Evolutionary conservation across 495 filamentous ascomycete genomes (phyloP).

Genomic region (Ramalina intermedia): DNA sequence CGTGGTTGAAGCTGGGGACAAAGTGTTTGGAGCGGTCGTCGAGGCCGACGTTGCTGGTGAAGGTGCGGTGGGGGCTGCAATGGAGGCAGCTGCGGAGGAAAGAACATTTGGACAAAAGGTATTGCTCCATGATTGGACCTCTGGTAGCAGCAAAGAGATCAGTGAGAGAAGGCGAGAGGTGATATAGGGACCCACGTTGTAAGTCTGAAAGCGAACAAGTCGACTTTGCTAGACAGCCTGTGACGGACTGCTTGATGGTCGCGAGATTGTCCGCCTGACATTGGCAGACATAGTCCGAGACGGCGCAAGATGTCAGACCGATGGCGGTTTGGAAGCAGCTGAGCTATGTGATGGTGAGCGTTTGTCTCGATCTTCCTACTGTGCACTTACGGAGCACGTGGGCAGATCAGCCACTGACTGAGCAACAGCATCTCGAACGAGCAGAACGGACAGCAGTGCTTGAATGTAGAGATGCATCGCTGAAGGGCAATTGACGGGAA

Average conservation of each 20-base stretch:
- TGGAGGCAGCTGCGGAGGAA: conserved; percentile 2
- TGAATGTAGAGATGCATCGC: too few relatives aligned
- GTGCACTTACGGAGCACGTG: conserved; percentile 5
- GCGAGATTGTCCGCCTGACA: conserved; percentile 2
- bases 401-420: conserved; percentile 11
- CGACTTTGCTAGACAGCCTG: conserved; percentile 4
- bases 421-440: not conserved
- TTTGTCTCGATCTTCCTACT: not conserved
- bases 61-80: conserved; percentile 1
- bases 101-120: conserved; percentile 8
- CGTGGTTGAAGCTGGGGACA: not conserved
- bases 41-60: not conserved
- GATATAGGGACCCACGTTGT: not conserved
- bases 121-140: conserved; percentile 3
- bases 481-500: too few relatives aligned
- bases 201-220: conserved; percentile 7
- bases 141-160: not conserved
- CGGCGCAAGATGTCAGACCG: not conserved
- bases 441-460: too few relatives aligned
- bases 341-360: conserved; percentile 1
- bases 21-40: not conserved
- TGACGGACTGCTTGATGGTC: conserved; percentile 5
- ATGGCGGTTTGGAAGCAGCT: conserved; percentile 6
- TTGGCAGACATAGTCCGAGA: conserved; percentile 9
- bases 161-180: not conserved